Evolutionary conservation across 169 alveolate species (phyloP), one percentile per base, ranked within the genome.

Genomic region (Perkinsus marinus): DNA sequence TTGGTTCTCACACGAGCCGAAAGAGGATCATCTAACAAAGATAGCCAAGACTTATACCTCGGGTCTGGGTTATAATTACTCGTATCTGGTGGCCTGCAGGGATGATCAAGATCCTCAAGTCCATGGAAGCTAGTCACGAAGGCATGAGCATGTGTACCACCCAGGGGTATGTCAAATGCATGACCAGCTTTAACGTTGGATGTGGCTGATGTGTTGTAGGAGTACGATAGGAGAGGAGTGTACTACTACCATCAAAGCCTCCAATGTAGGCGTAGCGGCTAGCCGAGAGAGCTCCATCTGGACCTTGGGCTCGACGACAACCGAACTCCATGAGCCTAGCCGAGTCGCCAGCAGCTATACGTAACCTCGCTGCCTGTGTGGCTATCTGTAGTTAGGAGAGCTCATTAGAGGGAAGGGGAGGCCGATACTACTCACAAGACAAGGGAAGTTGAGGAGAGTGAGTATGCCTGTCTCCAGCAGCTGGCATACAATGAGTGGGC

Each of bases 241-340:
- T 43, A 10, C 26, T 43, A 17, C 9, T 57, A 39, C 97, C 98
- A 89, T 96, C 97, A 92, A 97, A 96, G 39, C 98, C 98, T 30
- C 98, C 97, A 41, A 57, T 57, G 89, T 94, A 96, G 7, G 97
- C 57, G 92, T 96, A 97, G 41, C 96, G 93, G 19, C 96, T 94
- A 37, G 98, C 98, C 39, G 97, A 94, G 90, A 97, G 68, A 16
- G 97, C 98, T 19, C 99, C 99, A 93, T 97, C 97, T 16, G 99
- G 98, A 7, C 99, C 99, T 93, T 57, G 79, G 3, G 79, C 79
- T 57, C 79, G 26, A 16, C 79, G 79, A 30, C 79, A 57, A 6
- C 79, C 79, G 22, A 57, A 57, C 79, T 57, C 79, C 79, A 57
- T 57, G 5, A 57, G 79, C 22, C 79, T 57, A 57, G 79, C 79